A percentile compares a stretch with the other conserved stretches of the same genome.
phyloP scores from a whole-genome alignment of 208 protist species.

The Leishmania major region DNA sequence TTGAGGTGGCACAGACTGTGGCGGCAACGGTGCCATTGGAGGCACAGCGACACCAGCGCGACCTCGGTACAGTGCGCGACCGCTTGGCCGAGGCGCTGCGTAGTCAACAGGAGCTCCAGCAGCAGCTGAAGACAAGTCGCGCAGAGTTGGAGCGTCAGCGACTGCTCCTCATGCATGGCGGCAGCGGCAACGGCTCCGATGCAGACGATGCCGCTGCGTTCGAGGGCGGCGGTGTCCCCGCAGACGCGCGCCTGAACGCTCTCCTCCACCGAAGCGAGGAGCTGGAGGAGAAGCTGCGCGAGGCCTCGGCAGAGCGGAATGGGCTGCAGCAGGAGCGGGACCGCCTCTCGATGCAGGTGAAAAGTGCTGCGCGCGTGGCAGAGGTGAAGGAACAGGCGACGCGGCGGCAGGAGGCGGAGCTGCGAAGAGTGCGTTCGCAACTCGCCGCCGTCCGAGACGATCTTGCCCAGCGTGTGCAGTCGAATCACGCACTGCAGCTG shows the following conservation, averaged over 20 bases:
- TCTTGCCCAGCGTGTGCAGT: constrained; percentile 48
- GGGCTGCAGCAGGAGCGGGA: constrained; percentile 47
- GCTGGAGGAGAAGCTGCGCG: constrained; percentile 38
- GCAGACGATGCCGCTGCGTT: constrained; percentile 3
- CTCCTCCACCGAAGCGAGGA: constrained; percentile 41
- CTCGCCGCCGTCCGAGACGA: constrained; percentile 47
- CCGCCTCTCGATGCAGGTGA: constrained; percentile 43
- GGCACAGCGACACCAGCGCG: constrained; percentile 40
- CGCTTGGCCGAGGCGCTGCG: constrained; percentile 46
- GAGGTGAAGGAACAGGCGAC: constrained; percentile 55
- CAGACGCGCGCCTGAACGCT: constrained; percentile 51
- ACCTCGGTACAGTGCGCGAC: constrained; percentile 46
- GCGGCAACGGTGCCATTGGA: constrained; percentile 54
- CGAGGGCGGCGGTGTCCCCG: neutral
- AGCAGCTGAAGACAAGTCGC: constrained; percentile 35
- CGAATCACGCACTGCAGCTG: constrained; percentile 41
- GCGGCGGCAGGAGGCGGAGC: constrained; percentile 49
- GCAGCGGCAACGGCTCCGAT: constrained; percentile 4
- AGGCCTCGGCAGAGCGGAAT: constrained; percentile 36
- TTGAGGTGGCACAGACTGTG: constrained; percentile 52
- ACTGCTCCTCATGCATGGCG: constrained; percentile 19
- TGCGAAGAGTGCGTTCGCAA: constrained; percentile 44
- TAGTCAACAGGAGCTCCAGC: constrained; percentile 33
- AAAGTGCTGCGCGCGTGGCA: constrained; percentile 33
- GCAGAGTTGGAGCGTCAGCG: constrained; percentile 36